Evolutionary conservation across 2,329 filamentous ascomycete genomes (phyloP), one percentile per base, ranked within the genome.

Genomic region (Zopfia rhizophila): DNA sequence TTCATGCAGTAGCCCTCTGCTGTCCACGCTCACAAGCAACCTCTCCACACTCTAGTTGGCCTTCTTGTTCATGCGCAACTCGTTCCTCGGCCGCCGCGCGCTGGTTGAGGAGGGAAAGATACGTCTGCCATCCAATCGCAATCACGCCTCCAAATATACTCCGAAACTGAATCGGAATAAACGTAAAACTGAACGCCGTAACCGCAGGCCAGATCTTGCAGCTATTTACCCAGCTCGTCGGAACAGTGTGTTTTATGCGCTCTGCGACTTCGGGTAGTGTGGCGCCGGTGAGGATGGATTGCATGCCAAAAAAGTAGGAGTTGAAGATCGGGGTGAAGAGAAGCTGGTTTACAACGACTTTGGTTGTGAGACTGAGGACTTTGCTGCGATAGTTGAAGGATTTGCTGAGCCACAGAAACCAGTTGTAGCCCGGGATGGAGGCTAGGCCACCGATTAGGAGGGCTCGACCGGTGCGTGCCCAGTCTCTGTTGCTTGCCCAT

Each of bases 111-210:
- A 85, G 89, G 58, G 86, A 90, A 59, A 97, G 66, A 77, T 96
- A 97, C 1, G 90, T 91, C 80, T 96, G 92, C 92, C 92, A 97
- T 0, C 89, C 89, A 38, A 96, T 87, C 1, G 90, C 90, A 55
- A 96, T 82, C 5, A 88, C 75, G 1, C 89, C 70, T 25, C 88
- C 84, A 58, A 96, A 94, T 12, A 96, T 81, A 59, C 85, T 89
- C 38, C 92, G 79, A 71, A 90, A 93, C 64, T 93, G 85, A 35
- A 91, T 78, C 18, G 86, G 84, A 4, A 97, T 77, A 62, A 90
- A 94, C n/a, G 88, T 85, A 64, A 97, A 95, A 69, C 82, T 92
- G 66, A 97, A 87, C 0, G 91, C 91, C 11, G 88, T 95, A 12
- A 96, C 88, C 0, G 85, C 84, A 0, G 92, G 93, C 92, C 92